Percentiles rank a stretch among this genome's conserved stretches.
phyloP scores from a whole-genome alignment of 768 basidiomycete species.

The Russula virescens region DNA sequence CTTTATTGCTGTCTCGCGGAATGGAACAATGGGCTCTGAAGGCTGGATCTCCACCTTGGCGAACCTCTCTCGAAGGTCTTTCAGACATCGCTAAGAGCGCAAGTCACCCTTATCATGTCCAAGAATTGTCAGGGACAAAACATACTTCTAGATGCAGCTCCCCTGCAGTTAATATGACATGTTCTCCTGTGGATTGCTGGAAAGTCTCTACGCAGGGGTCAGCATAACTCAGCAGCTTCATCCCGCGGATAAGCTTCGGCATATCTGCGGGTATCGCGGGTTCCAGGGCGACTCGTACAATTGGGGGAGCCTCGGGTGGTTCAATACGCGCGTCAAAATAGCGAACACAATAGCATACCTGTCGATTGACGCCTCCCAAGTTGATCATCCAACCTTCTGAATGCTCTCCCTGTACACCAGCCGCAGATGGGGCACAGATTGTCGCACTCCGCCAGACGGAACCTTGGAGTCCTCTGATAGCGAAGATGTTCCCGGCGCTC shows the following conservation, averaged over 20 bases:
- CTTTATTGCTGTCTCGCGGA: slow-evolving; percentile 89
- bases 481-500: slow-evolving; percentile 90
- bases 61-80: slow-evolving; percentile 93
- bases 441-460: slow-evolving; percentile 90
- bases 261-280: slow-evolving; percentile 79
- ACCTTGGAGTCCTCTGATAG: slow-evolving; percentile 83
- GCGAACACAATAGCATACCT: slow-evolving; percentile 40
- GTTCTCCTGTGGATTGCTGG: slow-evolving; percentile 95
- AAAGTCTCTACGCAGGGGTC: slow-evolving; percentile 98
- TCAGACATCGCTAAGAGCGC: slow-evolving; percentile 72
- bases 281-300: slow-evolving; percentile 93
- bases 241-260: slow-evolving; percentile 79
- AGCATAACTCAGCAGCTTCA: slow-evolving; percentile 86
- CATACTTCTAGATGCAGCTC: slow-evolving; percentile 91
- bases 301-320: slow-evolving; percentile 63
- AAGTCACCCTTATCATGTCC: not conserved
- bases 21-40: slow-evolving; percentile 95
- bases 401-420: slow-evolving; percentile 36
- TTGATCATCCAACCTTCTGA: slow-evolving; percentile 63
- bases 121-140: not conserved
- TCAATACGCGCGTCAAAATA: not conserved
- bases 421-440: slow-evolving; percentile 60
- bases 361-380: slow-evolving; percentile 62
- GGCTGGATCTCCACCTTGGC: slow-evolving; percentile 89
- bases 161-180: slow-evolving; percentile 94